Conservation (phyloP, 129 eudicot genomes). For the Pittosporum tobira region DNA sequence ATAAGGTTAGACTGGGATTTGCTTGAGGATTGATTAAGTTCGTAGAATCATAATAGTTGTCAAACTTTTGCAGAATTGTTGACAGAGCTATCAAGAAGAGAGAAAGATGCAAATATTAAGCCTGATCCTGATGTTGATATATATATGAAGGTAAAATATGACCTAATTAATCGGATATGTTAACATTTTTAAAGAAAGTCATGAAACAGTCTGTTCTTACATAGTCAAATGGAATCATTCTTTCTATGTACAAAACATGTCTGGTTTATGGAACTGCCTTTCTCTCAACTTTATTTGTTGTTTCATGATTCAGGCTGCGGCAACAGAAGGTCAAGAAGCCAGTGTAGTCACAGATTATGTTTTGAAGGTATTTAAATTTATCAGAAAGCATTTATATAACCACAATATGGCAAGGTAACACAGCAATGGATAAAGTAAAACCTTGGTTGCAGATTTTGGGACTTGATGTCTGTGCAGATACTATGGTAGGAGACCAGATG, state of each 20-base stretch:
- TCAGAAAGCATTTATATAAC: background rate
- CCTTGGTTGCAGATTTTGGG: slow-evolving; percentile 43
- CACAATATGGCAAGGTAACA: background rate
- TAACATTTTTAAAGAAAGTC: background rate
- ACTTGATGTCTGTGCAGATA: slow-evolving; percentile 63
- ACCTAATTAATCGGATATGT: background rate
- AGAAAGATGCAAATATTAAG: slow-evolving; percentile 64
- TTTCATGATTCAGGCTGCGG: slow-evolving; percentile 41
- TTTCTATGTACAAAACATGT: background rate
- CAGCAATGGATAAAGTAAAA: background rate
- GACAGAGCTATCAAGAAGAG: slow-evolving; percentile 75
- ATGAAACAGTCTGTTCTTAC: background rate
- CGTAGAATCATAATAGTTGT: background rate
- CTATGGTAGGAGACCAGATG: slow-evolving; percentile 65
- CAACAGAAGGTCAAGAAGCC: slow-evolving; percentile 54
- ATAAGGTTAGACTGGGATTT: background rate
- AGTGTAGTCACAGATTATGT: slow-evolving; percentile 65
- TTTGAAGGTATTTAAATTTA: slow-evolving; percentile 39
- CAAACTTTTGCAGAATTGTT: slow-evolving; percentile 46
- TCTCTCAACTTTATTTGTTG: background rate
- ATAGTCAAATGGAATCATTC: background rate
- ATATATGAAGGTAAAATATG: slow-evolving; percentile 62
- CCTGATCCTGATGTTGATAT: slow-evolving; percentile 81
- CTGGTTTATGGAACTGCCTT: background rate
- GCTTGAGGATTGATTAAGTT: background rate